phyloP scores from a whole-genome alignment of 169 alveolate genomes.

The Cryptosporidium parvum region DNA sequence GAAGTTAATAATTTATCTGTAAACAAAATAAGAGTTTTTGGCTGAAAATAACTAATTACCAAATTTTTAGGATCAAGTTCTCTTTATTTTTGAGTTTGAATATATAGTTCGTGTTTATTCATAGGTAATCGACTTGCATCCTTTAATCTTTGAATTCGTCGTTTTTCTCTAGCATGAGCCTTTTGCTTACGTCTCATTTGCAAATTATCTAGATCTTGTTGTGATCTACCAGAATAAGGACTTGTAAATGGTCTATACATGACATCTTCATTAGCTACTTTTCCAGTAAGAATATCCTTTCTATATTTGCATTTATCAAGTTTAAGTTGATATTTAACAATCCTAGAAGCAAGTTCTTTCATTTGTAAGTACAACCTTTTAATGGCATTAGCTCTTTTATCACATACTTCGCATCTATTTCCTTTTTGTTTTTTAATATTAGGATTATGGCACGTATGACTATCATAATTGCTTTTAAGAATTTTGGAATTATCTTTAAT shows the following conservation, averaged over 20 bases:
- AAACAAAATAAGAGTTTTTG: background rate
- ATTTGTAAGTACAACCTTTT: slow-evolving; percentile 13
- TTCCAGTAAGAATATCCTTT: background rate
- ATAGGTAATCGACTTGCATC: background rate
- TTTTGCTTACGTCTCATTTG: background rate
- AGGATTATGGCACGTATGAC: slow-evolving; percentile 5
- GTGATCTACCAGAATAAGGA: background rate
- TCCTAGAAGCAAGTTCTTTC: background rate
- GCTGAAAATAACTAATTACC: slow-evolving; percentile 20
- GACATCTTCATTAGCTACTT: background rate
- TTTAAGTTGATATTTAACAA: slow-evolving; percentile 1
- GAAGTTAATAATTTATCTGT: background rate
- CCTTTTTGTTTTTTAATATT: slow-evolving; percentile 10
- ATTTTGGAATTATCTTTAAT: background rate
- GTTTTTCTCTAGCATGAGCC: background rate
- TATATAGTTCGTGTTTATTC: slow-evolving; percentile 1
- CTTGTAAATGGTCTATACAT: slow-evolving; percentile 31
- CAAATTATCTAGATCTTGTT: background rate
- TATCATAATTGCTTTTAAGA: background rate
- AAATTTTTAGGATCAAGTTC: background rate
- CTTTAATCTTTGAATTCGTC: background rate
- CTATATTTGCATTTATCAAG: slow-evolving; percentile 28
- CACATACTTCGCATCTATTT: slow-evolving; percentile 33
- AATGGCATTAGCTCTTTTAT: slow-evolving; percentile 40
- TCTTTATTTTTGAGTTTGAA: background rate